Conservation (phyloP, 352 stramenopile species). For the Phytophthora pinifolia region DNA sequence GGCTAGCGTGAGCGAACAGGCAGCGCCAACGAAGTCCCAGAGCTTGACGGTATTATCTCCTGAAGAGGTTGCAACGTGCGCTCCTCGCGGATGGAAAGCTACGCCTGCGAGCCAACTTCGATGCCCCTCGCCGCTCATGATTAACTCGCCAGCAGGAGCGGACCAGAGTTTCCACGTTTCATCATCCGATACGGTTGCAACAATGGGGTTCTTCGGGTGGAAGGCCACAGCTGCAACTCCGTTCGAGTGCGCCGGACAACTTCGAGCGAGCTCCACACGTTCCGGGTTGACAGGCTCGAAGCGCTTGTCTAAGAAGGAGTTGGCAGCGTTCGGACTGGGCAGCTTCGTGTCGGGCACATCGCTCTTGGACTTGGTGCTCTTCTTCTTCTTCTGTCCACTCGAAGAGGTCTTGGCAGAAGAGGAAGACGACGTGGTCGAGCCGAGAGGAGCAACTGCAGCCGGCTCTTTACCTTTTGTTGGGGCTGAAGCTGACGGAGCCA, state of each 20-base stretch:
- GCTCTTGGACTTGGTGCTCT: conserved; percentile 34
- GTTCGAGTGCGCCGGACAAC: conserved; percentile 91
- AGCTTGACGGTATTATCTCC: conserved; percentile 95
- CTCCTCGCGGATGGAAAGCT: conserved; percentile 91
- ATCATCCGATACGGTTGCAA: conserved; percentile 94
- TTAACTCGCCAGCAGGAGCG: conserved; percentile 90
- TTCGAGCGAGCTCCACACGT: conserved; percentile 83
- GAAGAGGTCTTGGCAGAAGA: conserved; percentile 20
- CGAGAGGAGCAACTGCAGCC: conserved; percentile 28
- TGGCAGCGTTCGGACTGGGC: conserved; percentile 55
- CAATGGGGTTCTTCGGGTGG: conserved; percentile 91
- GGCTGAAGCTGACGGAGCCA: conserved; percentile 6
- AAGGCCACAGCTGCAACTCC: conserved; percentile 89
- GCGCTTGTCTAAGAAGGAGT: conserved; percentile 73
- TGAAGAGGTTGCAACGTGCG: conserved; percentile 90
- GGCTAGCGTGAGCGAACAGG: conserved; percentile 87
- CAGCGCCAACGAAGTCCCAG: conserved; percentile 92
- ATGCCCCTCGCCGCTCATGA: conserved; percentile 95
- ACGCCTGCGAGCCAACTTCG: conserved; percentile 90
- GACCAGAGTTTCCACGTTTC: conserved; percentile 96
- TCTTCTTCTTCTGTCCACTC: conserved; percentile 45
- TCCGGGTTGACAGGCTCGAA: conserved; percentile 71
- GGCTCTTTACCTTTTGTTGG: conserved; percentile 30
- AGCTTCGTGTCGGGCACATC: conserved; percentile 59
- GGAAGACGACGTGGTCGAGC: conserved; percentile 7